These are phyloP conservation scores for Schoenoplectus triqueter DNA, from an alignment of 202 grass and related monocot genomes.

Conservation along the genomic window DNA sequence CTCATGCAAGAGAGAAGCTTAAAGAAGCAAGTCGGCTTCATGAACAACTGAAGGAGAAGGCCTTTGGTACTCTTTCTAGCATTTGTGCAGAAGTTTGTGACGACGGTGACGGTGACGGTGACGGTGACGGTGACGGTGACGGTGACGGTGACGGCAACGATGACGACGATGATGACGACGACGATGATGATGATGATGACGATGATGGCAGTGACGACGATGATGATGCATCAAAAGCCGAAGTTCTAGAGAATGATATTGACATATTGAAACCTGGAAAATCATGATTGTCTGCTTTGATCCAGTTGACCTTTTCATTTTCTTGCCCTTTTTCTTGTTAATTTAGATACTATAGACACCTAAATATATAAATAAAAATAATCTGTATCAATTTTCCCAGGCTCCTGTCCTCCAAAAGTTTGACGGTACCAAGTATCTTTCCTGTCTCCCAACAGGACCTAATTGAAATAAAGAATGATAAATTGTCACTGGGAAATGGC, in stretches of 20 bases:
- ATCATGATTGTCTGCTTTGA: constrained; percentile 2
- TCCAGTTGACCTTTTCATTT: not conserved
- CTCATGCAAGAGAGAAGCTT: constrained; percentile 62
- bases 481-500: no score
- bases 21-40: constrained; percentile 65
- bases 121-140: constrained; percentile 26
- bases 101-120: not conserved
- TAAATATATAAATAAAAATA: not conserved
- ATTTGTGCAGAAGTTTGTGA: constrained; percentile 7
- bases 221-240: constrained; percentile 31
- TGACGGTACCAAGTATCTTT: no score
- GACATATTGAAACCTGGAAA: constrained; percentile 45
- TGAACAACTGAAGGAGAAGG: constrained; percentile 67
- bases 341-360: not conserved
- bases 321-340: not conserved
- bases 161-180: not conserved
- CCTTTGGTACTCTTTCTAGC: constrained; percentile 39
- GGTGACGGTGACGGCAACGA: constrained; percentile 29
- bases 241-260: constrained; percentile 40
- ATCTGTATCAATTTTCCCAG: not conserved
- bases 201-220: no score
- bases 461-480: no score
- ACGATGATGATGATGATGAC: not conserved
- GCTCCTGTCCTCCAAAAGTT: not conserved
- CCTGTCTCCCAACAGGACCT: no score